Evolutionary conservation across 2,329 filamentous ascomycete species (phyloP).

Genomic region (Annulohypoxylon truncatum): DNA sequence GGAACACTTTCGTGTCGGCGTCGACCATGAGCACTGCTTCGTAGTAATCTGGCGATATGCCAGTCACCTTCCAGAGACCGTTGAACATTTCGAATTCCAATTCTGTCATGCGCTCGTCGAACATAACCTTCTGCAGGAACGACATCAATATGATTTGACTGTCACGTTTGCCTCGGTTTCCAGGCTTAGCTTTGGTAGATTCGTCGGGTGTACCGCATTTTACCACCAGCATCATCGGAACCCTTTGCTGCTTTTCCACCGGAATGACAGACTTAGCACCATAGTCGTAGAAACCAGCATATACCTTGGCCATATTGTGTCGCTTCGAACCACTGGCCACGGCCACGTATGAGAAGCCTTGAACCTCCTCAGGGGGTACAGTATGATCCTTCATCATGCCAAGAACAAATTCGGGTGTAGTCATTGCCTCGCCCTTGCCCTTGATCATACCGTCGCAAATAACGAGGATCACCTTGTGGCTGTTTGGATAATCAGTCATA

Average conservation of each 20-base stretch:
- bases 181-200: slow-evolving; percentile 82
- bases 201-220: slow-evolving; percentile 96
- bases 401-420: slow-evolving; percentile 90
- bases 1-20: slow-evolving; percentile 98
- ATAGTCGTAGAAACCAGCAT: slow-evolving; percentile 98
- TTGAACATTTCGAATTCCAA: slow-evolving; percentile 99
- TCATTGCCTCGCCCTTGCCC: slow-evolving; percentile 85
- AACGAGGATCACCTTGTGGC: slow-evolving; percentile 95
- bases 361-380: slow-evolving; percentile 81
- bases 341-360: slow-evolving; percentile 94
- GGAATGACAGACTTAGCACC: slow-evolving; percentile 83
- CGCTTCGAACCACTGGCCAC: slow-evolving; percentile 95
- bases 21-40: slow-evolving; percentile 99
- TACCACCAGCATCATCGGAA: slow-evolving; percentile 96
- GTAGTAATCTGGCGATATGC: slow-evolving; percentile 97
- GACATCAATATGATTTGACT: slow-evolving; percentile 99
- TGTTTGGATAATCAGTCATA: slow-evolving; percentile 98
- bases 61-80: slow-evolving; percentile 97
- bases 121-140: slow-evolving; percentile 99
- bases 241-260: slow-evolving; percentile 88
- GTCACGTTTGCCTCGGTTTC: slow-evolving; percentile 98
- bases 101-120: slow-evolving; percentile 99
- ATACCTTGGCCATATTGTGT: slow-evolving; percentile 99
- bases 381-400: slow-evolving; percentile 96
- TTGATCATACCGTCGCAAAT: slow-evolving; percentile 99